These are phyloP conservation scores for Cinnamomum micranthum DNA, from an alignment of 164 flowering plant species.

Conservation along the genomic window DNA sequence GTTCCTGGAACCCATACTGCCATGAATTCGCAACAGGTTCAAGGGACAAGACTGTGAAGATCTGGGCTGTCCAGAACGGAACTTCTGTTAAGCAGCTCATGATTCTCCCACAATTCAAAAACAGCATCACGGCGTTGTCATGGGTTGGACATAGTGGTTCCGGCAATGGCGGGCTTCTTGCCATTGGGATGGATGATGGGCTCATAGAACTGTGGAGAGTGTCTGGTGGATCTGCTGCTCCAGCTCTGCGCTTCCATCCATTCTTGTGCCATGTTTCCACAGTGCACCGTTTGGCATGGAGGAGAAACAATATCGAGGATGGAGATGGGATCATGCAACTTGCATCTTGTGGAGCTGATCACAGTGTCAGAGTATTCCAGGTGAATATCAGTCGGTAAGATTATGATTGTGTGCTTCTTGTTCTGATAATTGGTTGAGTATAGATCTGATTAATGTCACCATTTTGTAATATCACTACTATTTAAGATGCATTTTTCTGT, in stretches of 20 bases:
- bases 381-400: slow-evolving; percentile 20
- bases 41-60: slow-evolving; percentile 88
- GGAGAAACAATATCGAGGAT: slow-evolving; percentile 23
- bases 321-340: slow-evolving; percentile 46
- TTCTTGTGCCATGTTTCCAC: slow-evolving; percentile 77
- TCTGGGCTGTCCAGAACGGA: slow-evolving; percentile 62
- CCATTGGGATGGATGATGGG: slow-evolving; percentile 89
- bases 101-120: slow-evolving; percentile 56
- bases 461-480: no score
- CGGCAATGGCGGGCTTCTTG: slow-evolving; percentile 52
- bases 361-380: slow-evolving; percentile 62
- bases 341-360: slow-evolving; percentile 92
- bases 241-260: slow-evolving; percentile 44
- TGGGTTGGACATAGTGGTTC: slow-evolving; percentile 54
- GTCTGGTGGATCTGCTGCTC: slow-evolving; percentile 28
- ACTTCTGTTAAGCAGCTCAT: slow-evolving; percentile 56
- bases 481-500: no score
- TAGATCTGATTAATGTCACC: no score
- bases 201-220: slow-evolving; percentile 78
- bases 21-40: slow-evolving; percentile 95
- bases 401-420: neutral
- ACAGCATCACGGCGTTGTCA: slow-evolving; percentile 78
- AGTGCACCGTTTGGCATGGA: slow-evolving; percentile 81
- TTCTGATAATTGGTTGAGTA: neutral
- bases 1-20: slow-evolving; percentile 90